phyloP scores from a whole-genome alignment of 2,329 filamentous ascomycete species.

The Xylariaceae sp. region DNA sequence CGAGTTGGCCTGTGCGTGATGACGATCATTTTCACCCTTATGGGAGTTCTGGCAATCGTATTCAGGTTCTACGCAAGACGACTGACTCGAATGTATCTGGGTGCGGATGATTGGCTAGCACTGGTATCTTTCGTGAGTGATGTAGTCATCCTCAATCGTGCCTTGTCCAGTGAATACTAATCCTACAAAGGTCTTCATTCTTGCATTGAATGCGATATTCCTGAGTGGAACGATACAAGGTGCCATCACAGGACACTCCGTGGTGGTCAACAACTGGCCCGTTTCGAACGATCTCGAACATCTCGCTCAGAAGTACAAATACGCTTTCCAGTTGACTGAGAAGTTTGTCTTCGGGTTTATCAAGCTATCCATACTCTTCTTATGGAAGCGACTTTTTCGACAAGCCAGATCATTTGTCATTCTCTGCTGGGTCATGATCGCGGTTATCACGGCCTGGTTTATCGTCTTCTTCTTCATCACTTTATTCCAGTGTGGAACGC shows the following conservation, averaged over 20 bases:
- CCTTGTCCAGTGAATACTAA: too few relatives aligned
- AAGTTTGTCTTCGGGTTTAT: conserved; percentile 16
- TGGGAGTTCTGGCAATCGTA: too few relatives aligned
- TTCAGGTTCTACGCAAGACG: too few relatives aligned
- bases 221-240: conserved; percentile 8
- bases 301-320: conserved; percentile 15
- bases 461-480: conserved; percentile 19
- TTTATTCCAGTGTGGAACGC: conserved; percentile 14
- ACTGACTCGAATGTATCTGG: too few relatives aligned
- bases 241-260: conserved; percentile 3
- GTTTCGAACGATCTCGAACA: conserved; percentile 9
- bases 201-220: conserved; percentile 11
- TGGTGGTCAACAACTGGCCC: conserved; percentile 4
- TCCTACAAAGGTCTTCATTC: conserved; percentile 2
- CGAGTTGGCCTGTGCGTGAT: too few relatives aligned
- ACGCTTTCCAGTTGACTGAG: conserved; percentile 15
- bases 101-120: too few relatives aligned
- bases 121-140: too few relatives aligned
- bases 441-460: conserved; percentile 8
- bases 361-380: conserved; percentile 19
- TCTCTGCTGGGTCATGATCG: too few relatives aligned
- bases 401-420: too few relatives aligned
- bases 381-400: conserved; percentile 17
- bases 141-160: too few relatives aligned
- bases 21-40: too few relatives aligned